phyloP scores from a whole-genome alignment of 441 rosid genomes.

The Gossypium davidsonii region DNA sequence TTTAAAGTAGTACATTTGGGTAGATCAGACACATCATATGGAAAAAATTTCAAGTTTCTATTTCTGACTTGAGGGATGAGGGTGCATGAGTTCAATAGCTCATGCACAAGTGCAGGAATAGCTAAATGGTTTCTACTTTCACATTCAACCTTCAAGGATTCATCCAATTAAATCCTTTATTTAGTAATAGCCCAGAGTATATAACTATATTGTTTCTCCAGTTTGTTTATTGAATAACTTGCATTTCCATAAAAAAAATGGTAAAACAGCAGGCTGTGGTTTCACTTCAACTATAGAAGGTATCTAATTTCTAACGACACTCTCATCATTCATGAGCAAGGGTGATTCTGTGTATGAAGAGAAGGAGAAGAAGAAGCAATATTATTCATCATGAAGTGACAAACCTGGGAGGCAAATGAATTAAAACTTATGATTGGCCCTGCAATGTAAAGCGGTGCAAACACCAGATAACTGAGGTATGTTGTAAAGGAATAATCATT shows the following conservation, averaged over 20 bases:
- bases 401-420: slow-evolving; percentile 89
- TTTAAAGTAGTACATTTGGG: neutral
- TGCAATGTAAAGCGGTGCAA: slow-evolving; percentile 86
- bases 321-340: neutral
- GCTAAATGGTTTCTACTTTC: neutral
- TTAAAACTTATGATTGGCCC: slow-evolving; percentile 94
- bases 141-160: neutral
- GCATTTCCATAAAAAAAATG: neutral
- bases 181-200: neutral
- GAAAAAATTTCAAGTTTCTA: neutral
- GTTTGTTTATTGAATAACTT: neutral
- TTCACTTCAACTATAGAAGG: neutral
- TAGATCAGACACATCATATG: neutral
- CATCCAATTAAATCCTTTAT: neutral
- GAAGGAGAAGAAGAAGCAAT: neutral
- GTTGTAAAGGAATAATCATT: slow-evolving; percentile 39
- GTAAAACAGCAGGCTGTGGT: neutral
- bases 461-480: slow-evolving; percentile 81
- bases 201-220: neutral
- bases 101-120: neutral
- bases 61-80: neutral
- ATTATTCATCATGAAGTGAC: slow-evolving; percentile 12
- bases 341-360: neutral
- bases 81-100: neutral
- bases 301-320: neutral